These are phyloP conservation scores for Grigorovia transvaalensis DNA, from an alignment of 805 yeast species.

Conservation along the genomic window DNA sequence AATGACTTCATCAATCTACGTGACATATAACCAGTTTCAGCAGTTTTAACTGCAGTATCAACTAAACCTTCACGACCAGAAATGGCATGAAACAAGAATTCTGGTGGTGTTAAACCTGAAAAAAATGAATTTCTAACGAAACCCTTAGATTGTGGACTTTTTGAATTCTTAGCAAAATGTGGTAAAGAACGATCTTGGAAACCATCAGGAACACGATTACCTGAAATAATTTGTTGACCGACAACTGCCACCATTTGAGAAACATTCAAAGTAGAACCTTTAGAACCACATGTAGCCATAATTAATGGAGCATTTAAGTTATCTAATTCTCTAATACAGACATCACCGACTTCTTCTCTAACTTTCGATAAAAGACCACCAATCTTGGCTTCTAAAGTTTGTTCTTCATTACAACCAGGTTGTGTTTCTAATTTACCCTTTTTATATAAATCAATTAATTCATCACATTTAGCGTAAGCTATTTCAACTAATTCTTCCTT, in stretches of 20 bases:
- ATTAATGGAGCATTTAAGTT: slow-evolving; percentile 89
- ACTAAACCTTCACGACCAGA: slow-evolving; percentile 99
- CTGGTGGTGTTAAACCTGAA: slow-evolving; percentile 92
- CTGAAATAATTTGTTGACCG: slow-evolving; percentile 97
- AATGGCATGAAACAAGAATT: slow-evolving; percentile 94
- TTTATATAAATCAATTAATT: slow-evolving; percentile 65
- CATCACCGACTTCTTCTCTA: slow-evolving; percentile 98
- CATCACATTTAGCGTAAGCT: slow-evolving; percentile 88
- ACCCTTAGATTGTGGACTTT: slow-evolving; percentile 96
- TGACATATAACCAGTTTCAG: slow-evolving; percentile 98
- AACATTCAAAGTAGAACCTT: slow-evolving; percentile 94
- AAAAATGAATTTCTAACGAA: slow-evolving; percentile 93
- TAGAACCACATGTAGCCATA: slow-evolving; percentile 99
- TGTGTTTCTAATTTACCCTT: slow-evolving; percentile 91
- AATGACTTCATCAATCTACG: slow-evolving; percentile 95
- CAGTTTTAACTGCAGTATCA: slow-evolving; percentile 98
- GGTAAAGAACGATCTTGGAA: slow-evolving; percentile 97
- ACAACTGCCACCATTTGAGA: slow-evolving; percentile 99
- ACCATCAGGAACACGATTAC: slow-evolving; percentile 99
- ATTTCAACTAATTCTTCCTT: slow-evolving; percentile 84
- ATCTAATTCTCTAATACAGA: slow-evolving; percentile 85
- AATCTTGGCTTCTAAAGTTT: slow-evolving; percentile 93
- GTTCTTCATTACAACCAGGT: slow-evolving; percentile 98
- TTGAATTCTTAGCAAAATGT: slow-evolving; percentile 90
- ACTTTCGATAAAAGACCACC: slow-evolving; percentile 94